Base-by-base conservation (phyloP, 176 grass and related monocot genomes). In the Cymbopogon citratus region DNA sequence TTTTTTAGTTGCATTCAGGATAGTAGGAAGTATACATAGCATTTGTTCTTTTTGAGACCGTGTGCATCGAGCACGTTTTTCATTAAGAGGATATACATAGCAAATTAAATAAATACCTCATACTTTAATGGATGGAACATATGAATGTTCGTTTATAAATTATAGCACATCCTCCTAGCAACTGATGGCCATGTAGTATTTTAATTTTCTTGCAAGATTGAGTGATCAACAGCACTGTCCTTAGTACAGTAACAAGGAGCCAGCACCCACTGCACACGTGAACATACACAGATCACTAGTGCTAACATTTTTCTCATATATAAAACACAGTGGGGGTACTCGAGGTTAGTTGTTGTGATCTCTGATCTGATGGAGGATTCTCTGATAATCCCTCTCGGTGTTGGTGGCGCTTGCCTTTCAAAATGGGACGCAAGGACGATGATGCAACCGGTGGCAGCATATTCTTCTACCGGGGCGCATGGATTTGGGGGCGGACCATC, bases 361-460 rank as follows among this genome's bases (percentile, higher is more conserved):
- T 56, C 38, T 18, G 26, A 29, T 79, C 40, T 52, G 36, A 77
- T 29, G 36, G 69, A 43, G 67, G 74, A 79, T 85, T 78, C 39
- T 46, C 49, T 48, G 12, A 12, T 39, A 19, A 11, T 52, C 78
- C 14, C 23, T 71, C 74, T 72, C 23, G 68, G 56, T 46, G 56
- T 41, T 38, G 2, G 39, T 59, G 33, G 11, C 35, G 12, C 26
- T 54, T 39, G 43, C 18, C 33, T 23, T n/a, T 87, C 23, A 82
- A 7, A 83, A 84, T 75, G 74, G 25, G 11, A 18, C 12, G 9
- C 1, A 0, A 81, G 70, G 48, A 61, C 77, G 12, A n/a, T n/a
- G 64, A 65, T 18, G 74, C 59, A 76, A 84, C 80, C 61, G 65
- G 81, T 38, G 76, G 78, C 18, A 72, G 83, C 78, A 78, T 57